These are phyloP conservation scores for Barbatosphaeria neglecta DNA, from an alignment of 495 filamentous ascomycete species.

Conservation along the genomic window DNA sequence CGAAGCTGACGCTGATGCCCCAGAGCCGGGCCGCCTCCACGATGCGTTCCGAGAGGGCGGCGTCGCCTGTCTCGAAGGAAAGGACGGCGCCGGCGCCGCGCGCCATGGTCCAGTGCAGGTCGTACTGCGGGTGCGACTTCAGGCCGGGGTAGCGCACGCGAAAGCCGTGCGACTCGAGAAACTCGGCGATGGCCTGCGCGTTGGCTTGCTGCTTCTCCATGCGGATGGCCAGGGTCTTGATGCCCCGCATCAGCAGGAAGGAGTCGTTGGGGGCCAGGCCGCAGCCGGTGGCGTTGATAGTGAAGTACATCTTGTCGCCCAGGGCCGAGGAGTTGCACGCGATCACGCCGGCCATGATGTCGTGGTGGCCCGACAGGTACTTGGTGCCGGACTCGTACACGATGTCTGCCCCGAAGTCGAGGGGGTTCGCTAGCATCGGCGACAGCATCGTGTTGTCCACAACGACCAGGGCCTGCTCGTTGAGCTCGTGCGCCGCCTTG, in stretches of 20 bases:
- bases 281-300: slow-evolving; percentile 90
- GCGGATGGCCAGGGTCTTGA: slow-evolving; percentile 92
- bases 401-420: slow-evolving; percentile 89
- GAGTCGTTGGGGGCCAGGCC: slow-evolving; percentile 90
- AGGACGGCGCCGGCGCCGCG: slow-evolving; percentile 88
- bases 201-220: slow-evolving; percentile 98
- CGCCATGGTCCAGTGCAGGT: slow-evolving; percentile 88
- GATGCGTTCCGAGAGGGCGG: slow-evolving; percentile 72
- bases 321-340: slow-evolving; percentile 71
- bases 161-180: slow-evolving; percentile 86
- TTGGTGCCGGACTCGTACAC: slow-evolving; percentile 97
- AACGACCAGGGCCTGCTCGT: slow-evolving; percentile 69
- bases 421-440: slow-evolving; percentile 79
- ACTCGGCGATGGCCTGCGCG: slow-evolving; percentile 79
- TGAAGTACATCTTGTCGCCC: slow-evolving; percentile 87
- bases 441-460: slow-evolving; percentile 99
- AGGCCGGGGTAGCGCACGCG: slow-evolving; percentile 89
- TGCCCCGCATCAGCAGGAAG: slow-evolving; percentile 84
- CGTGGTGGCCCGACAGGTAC: slow-evolving; percentile 95
- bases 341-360: slow-evolving; percentile 95
- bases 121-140: slow-evolving; percentile 90
- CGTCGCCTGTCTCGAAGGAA: slow-evolving; percentile 88
- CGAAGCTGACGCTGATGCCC: slow-evolving; percentile 93
- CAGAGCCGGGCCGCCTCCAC: slow-evolving; percentile 86
- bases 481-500: slow-evolving; percentile 59